phyloP scores from a whole-genome alignment of 371 early-diverging fungal species.

The Lichtheimia corymbifera region DNA sequence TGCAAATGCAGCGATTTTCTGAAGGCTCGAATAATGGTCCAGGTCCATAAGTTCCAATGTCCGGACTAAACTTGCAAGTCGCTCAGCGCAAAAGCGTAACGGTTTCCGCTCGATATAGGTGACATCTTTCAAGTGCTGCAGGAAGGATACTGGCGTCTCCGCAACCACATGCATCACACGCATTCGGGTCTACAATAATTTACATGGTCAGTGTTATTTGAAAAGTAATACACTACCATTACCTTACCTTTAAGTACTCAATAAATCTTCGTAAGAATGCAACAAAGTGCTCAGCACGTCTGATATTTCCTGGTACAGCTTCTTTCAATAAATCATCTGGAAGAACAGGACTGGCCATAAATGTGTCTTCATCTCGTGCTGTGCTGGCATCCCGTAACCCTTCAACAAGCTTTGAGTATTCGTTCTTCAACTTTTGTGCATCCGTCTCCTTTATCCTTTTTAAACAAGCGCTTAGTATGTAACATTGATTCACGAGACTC shows the following conservation, averaged over 20 bases:
- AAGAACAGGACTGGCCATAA: slow-evolving; percentile 82
- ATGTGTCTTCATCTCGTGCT: slow-evolving; percentile 73
- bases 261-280: slow-evolving; percentile 95
- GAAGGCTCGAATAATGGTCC: slow-evolving; percentile 83
- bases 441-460: slow-evolving; percentile 82
- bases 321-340: slow-evolving; percentile 94
- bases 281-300: slow-evolving; percentile 98
- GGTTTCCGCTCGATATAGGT: slow-evolving; percentile 95
- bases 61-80: slow-evolving; percentile 87
- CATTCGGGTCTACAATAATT: slow-evolving; percentile 78
- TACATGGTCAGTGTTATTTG: neutral
- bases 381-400: slow-evolving; percentile 79
- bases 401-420: slow-evolving; percentile 88
- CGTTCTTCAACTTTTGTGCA: slow-evolving; percentile 82
- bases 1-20: slow-evolving; percentile 93
- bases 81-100: slow-evolving; percentile 91
- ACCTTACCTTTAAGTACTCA: slow-evolving; percentile 93
- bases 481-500: neutral
- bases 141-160: slow-evolving; percentile 92
- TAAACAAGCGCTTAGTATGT: neutral
- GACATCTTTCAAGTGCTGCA: slow-evolving; percentile 90
- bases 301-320: slow-evolving; percentile 98
- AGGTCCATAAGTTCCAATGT: slow-evolving; percentile 92
- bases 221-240: neutral
- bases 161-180: slow-evolving; percentile 98